Base-by-base conservation (phyloP, 306 rosid genomes). In the Spatholobus suberectus region DNA sequence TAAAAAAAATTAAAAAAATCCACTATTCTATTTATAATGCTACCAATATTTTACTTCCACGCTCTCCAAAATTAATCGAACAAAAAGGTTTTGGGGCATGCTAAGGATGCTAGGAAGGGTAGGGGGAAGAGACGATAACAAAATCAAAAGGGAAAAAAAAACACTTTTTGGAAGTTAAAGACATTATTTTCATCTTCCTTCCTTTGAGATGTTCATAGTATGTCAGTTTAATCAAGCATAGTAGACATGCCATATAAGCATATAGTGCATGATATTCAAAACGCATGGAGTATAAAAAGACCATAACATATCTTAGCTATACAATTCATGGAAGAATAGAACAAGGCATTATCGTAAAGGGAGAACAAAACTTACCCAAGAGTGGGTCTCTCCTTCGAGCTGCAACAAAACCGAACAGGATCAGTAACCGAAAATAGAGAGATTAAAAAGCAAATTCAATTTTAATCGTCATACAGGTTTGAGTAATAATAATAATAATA, bases 331-430 rank as follows among this genome's bases (percentile, higher is more conserved):
- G 23, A 23, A 78, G 10, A 69, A 55, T 8, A 40, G 8, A 14
- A 34, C 55, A 23, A 43, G 32, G 67, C 23, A 17, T 27, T 20
- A 12, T 5, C 17, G 4, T 10, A 3, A 35, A 57, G 17, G 12
- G 11, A 41, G 63, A 37, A 46, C 49, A 57, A 20, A 23, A 72
- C 97, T 87, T 81, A 90, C 98, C 98, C 98, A 49, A 95, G 97
- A 95, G 98, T 93, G 98, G 98, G 98, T 89, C 88, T 95, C 98
- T 93, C 98, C 98, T 93, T 95, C 91, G 97, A 95, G 98, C 98
- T 95, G 97, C 92, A 74, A 59, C 2, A 21, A 4, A 57, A 49
- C n/a, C n/a, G n/a, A 47, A 7, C 47, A 66, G 35, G 13, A 75
- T 79, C 61, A 84, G 86, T 17, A 23, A 32, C 12, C 5, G 0